Evolutionary conservation across 257 asterid genomes (phyloP), one percentile per base, ranked within the genome.

Genomic region (Solanum virginianum): DNA sequence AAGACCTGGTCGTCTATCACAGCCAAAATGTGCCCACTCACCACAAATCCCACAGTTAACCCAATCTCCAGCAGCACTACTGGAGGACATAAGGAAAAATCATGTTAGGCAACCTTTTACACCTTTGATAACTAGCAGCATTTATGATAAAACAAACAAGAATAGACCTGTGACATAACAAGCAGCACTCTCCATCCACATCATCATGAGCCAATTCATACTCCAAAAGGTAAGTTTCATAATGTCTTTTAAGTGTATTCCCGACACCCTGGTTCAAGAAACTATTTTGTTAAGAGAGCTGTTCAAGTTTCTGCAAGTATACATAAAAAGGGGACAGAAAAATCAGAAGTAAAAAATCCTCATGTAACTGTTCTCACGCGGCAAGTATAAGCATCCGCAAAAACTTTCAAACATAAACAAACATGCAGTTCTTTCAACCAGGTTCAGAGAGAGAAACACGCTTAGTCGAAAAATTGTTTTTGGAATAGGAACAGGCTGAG

Each of bases 61-160:
- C 99, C 99, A 97, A 84, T 97, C 99, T 79, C 99, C 99, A 3
- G 99, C 98, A 1, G 99, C 99, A 68, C 99, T 97, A 95, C 99
- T 97, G 98, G 51, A 84, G 71, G 81, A 88, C 51, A 81, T 77
- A 80, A 13, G 8, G 13, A 83, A 86, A 80, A 77, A 59, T 51
- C 77, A 80, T 83, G 84, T 93, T 89, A 94, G 93, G 20, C 62
- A 47, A 82, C 26, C 69, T 22, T 16, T 41, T 55, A 43, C 65
- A n/a, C 0, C 12, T 63, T 29, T 70, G 43, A 60, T n/a, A 83
- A 51, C 68, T 26, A 65, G 36, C 24, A 83, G n/a, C 26, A 83
- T 15, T 62, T 7, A 32, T 51, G 56, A 36, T 12, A 2, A 4
- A 69, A 47, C 1, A 0, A 6, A 77, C 15, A 17, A 59, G 59